Base-by-base conservation (phyloP, 495 filamentous ascomycete genomes). In the Neurospora sp. region DNA sequence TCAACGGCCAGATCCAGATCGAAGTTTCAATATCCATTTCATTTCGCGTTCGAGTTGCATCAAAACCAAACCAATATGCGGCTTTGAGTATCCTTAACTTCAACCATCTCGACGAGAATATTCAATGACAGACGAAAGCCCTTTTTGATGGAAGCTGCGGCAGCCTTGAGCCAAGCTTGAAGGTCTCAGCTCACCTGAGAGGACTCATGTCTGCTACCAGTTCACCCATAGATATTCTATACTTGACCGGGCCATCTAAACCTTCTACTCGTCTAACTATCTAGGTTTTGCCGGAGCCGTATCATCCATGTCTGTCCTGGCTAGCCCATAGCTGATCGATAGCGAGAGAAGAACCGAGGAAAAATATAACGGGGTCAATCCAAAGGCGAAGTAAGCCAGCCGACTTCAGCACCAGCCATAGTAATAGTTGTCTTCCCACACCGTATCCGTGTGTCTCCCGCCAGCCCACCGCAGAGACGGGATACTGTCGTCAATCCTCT, bases 391-490 rank as follows among this genome's bases (percentile, higher is more conserved):
- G 22, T 14, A 66, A 18, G 53, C 53, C 22, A 66, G 27, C 53
- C 14, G 27, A 18, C 27, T 80, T 78, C 72, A 97, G 79, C 92
- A 95, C 94, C 94, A 97, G 68, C 89, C 91, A 82, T 90, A 97
- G 83, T 94, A 96, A 84, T 96, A 92, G 78, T 95, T 95, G 74
- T 86, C 86, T 70, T 93, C 81, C 94, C 94, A 98, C 70, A 92
- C 89, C 48, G 94, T 86, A 20, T 88, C 82, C 22, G 77, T 78
- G 27, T 73, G 76, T 11, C 76, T 81, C 4, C 74, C 75, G 4
- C 81, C 83, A 70, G 83, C 83, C 84, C 85, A 87, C 78, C 82
- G 80, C 75, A 87, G 74, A 73, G 83, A 83, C 0, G 84, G 80
- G 53, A 87, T 82, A 53, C 82, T 82, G 4, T 82, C 80, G 22